Base-by-base conservation (phyloP, 768 basidiomycete genomes). In the Rhodosporidiobolus sp. region DNA sequence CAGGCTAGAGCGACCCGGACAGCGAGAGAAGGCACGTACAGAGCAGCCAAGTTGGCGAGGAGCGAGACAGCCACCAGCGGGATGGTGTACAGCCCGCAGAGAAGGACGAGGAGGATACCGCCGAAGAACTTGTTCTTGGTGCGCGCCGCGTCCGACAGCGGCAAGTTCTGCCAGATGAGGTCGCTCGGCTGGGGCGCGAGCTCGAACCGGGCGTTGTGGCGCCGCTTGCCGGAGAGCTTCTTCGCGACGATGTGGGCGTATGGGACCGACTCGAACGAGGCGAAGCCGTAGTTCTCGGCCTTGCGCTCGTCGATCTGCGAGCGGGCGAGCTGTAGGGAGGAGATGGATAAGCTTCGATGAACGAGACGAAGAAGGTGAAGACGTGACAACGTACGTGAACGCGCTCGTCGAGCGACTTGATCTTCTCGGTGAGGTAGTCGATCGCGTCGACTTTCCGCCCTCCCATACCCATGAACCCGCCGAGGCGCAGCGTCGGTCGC, bases 31-130 rank as follows among this genome's bases (percentile, higher is more conserved):
- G 20, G 20, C 10, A 53, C 64, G 4, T 8, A 75, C 67, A 76
- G 52, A 0, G 76, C 76, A 61, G 88, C 85, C 83, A 99, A 84
- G 83, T 99, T 98, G 76, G 96, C 93, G 62, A 96, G 83, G 73
- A 92, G 83, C 20, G 95, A 94, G 74, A 98, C 93, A 74, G 91
- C 83, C 79, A 94, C 86, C 26, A 99, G 83, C 28, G 96, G 96
- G 17, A 95, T 84, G 48, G 94, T 97, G 84, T 99, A 94, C 84
- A 98, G 87, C 83, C 93, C 94, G 81, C 92, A 94, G 59, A 97
- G 87, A 43, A 87, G 77, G 30, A 85, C 83, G 64, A 99, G 86
- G 81, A 89, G 86, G 49, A 89, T 70, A 81, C 91, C 90, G n/a
- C 96, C 95, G 34, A 90, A 82, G 45, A 84, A 82, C 77, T 85